A percentile compares a stretch with the other conserved stretches of the same genome.
Evolutionary conservation across 2,329 filamentous ascomycete genomes (phyloP).

Genomic region (Cladosporium cucumerinum): DNA sequence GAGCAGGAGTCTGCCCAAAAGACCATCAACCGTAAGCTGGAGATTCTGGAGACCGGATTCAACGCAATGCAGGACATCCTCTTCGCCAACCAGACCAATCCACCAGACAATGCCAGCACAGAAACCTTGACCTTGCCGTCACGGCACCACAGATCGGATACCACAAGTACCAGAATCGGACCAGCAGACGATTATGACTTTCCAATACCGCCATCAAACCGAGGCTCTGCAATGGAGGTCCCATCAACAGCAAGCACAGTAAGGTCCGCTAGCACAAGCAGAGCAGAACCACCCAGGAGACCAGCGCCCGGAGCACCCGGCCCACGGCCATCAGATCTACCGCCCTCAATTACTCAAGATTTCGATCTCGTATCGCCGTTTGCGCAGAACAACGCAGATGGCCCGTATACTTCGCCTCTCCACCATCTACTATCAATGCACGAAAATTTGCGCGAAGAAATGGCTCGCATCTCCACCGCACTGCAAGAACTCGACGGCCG

Average conservation of each 20-base stretch:
- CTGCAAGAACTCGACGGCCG: constrained; percentile 59
- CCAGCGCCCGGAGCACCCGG: constrained; percentile 21
- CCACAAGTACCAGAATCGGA: neutral
- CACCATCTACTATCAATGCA: constrained; percentile 60
- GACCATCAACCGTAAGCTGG: constrained; percentile 42
- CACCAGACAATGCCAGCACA: constrained; percentile 21
- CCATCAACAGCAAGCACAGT: neutral
- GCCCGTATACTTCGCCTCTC: constrained; percentile 47
- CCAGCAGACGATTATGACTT: constrained; percentile 15
- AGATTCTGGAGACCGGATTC: constrained; percentile 45
- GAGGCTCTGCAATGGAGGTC: constrained; percentile 1
- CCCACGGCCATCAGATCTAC: constrained; percentile 23
- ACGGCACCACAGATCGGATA: constrained; percentile 5
- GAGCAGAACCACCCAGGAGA: constrained; percentile 6
- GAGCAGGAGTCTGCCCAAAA: constrained; percentile 43
- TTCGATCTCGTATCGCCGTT: constrained; percentile 30
- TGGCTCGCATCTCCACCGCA: constrained; percentile 52
- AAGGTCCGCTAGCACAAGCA: neutral
- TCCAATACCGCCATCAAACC: constrained; percentile 13
- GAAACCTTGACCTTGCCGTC: constrained; percentile 7
- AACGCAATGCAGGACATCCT: constrained; percentile 43
- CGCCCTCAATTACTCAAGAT: constrained; percentile 25
- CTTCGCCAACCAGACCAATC: constrained; percentile 18
- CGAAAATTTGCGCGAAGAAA: constrained; percentile 59
- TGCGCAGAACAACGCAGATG: constrained; percentile 24